phyloP scores from a whole-genome alignment of 2,329 filamentous ascomycete genomes.

The Ophiostoma himal-ulmi region DNA sequence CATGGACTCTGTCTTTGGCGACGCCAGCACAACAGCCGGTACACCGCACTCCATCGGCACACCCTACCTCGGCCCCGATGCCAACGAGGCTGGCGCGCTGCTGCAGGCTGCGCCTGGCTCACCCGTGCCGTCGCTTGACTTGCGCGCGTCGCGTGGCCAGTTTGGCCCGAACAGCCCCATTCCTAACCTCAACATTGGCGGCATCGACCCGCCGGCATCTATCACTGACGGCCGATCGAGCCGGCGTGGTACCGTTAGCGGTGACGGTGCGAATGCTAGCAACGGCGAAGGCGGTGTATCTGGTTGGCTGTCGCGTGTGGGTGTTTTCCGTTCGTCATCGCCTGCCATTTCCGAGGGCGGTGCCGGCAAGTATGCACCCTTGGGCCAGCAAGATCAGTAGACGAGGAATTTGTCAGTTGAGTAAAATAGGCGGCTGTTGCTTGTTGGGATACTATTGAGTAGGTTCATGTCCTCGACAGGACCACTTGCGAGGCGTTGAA shows the following conservation, averaged over 20 bases:
- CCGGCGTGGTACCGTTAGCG: slow-evolving; percentile 25
- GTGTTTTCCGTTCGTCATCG: slow-evolving; percentile 35
- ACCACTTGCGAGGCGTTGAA: slow-evolving; percentile 11
- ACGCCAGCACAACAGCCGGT: slow-evolving; percentile 73
- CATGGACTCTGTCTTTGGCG: slow-evolving; percentile 92
- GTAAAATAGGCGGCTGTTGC: not conserved
- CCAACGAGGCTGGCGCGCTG: slow-evolving; percentile 77
- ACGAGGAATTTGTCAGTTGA: not conserved
- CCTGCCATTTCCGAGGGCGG: slow-evolving; percentile 32
- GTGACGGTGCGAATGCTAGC: slow-evolving; percentile 30
- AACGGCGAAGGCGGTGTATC: slow-evolving; percentile 37
- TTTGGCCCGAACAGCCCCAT: slow-evolving; percentile 62
- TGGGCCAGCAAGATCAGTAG: slow-evolving; percentile 38
- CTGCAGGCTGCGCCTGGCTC: slow-evolving; percentile 61
- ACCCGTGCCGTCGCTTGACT: slow-evolving; percentile 71
- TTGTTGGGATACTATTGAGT: not conserved
- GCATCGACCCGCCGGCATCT: slow-evolving; percentile 62
- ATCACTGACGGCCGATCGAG: slow-evolving; percentile 39
- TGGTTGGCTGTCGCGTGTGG: slow-evolving; percentile 44
- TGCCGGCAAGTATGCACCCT: slow-evolving; percentile 37
- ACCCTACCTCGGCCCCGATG: slow-evolving; percentile 59
- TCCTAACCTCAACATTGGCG: slow-evolving; percentile 65
- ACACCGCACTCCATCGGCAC: slow-evolving; percentile 76
- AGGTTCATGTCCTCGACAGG: slow-evolving; percentile 1
- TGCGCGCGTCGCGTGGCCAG: slow-evolving; percentile 47